phyloP scores from a whole-genome alignment of 2,329 filamentous ascomycete genomes.

The Colletotrichum australisinense region DNA sequence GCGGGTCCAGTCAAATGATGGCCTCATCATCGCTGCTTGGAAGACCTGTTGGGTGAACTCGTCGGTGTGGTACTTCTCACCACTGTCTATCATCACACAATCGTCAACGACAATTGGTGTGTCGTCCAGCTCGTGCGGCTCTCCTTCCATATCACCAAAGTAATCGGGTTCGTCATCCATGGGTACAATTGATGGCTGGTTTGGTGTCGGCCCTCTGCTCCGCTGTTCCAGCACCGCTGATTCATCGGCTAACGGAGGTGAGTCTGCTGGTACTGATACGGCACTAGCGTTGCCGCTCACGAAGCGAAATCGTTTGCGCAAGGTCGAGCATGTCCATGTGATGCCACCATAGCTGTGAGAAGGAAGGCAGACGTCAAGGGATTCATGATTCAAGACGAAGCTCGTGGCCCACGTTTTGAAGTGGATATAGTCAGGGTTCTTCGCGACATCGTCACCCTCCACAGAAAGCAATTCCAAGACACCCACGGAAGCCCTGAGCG shows the following conservation, averaged over 20 bases:
- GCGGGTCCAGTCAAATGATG: conserved; percentile 85
- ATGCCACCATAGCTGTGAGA: conserved; percentile 73
- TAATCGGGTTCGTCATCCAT: conserved; percentile 54
- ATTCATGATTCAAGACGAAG: conserved; percentile 62
- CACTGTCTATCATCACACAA: conserved; percentile 41
- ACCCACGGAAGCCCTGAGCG: conserved; percentile 68
- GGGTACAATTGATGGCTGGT: conserved; percentile 44
- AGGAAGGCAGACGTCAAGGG: conserved; percentile 62
- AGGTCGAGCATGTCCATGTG: conserved; percentile 76
- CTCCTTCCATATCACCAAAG: conserved; percentile 49
- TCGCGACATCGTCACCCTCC: conserved; percentile 55
- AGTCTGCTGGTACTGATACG: conserved; percentile 48
- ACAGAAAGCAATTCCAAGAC: conserved; percentile 68
- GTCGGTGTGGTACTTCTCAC: conserved; percentile 48
- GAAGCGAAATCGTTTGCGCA: conserved; percentile 76
- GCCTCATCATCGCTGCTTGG: conserved; percentile 48
- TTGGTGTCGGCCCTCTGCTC: conserved; percentile 49
- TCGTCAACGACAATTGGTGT: conserved; percentile 39
- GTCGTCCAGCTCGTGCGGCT: conserved; percentile 32
- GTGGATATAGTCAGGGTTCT: conserved; percentile 62
- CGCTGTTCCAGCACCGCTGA: conserved; percentile 47
- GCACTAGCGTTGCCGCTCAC: conserved; percentile 66
- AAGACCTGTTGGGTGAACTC: conserved; percentile 56
- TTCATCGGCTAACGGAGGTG: conserved; percentile 52
- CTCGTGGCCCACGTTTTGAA: conserved; percentile 79